These are phyloP conservation scores for Suhomyces bribrorum DNA, from an alignment of 1,139 yeast species.

Conservation along the genomic window DNA sequence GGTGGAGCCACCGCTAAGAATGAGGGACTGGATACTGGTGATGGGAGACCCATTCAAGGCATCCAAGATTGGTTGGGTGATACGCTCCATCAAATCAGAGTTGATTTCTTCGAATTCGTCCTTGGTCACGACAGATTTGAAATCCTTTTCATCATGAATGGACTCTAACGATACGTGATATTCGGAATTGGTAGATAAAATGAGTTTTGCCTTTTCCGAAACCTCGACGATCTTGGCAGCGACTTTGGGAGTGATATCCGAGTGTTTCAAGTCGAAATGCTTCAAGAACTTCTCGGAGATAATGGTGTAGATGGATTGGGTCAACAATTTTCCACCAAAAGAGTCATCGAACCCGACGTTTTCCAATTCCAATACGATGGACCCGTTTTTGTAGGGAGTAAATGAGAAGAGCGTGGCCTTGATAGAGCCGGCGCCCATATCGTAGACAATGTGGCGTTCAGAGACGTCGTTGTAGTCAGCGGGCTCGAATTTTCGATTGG, in stretches of 20 bases:
- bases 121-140: conserved; percentile 64
- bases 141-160: conserved; percentile 68
- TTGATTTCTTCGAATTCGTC: conserved; percentile 72
- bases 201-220: conserved; percentile 83
- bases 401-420: conserved; percentile 80
- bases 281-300: conserved; percentile 58
- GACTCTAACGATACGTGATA: conserved; percentile 73
- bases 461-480: conserved; percentile 37
- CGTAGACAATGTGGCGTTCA: conserved; percentile 75
- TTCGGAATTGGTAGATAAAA: conserved; percentile 85
- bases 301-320: conserved; percentile 62
- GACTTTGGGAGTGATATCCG: conserved; percentile 53
- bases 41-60: conserved; percentile 45
- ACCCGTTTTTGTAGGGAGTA: conserved; percentile 43
- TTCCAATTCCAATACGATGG: conserved; percentile 58
- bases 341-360: conserved; percentile 67
- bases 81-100: conserved; percentile 43
- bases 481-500: conserved; percentile 46
- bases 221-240: conserved; percentile 72
- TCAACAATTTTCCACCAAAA: conserved; percentile 77
- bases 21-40: conserved; percentile 60
- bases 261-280: conserved; percentile 37
- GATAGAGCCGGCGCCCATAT: conserved; percentile 92
- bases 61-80: conserved; percentile 55
- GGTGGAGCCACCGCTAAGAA: conserved; percentile 88